A percentile compares a stretch with the other conserved stretches of the same genome.
phyloP scores from a whole-genome alignment of 257 asterid genomes.

The Oldenlandia corymbosa region DNA sequence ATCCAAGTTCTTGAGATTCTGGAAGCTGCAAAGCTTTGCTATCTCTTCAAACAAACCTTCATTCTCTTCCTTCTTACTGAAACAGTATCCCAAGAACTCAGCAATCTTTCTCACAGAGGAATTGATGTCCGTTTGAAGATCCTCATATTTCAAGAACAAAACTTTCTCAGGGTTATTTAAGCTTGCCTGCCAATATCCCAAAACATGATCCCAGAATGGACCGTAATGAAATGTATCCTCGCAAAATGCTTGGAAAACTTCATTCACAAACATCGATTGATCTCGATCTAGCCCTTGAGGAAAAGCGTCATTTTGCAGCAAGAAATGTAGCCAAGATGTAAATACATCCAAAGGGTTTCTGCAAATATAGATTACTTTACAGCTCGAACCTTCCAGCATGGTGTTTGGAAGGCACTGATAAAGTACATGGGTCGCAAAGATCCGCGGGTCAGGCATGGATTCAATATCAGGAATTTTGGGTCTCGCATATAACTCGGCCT shows the following conservation, averaged over 20 bases:
- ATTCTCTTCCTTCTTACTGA: neutral
- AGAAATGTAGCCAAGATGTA: neutral
- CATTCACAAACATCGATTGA: too few species aligned
- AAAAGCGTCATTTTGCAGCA: neutral
- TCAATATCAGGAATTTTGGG: neutral
- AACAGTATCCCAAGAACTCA: neutral
- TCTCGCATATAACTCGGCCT: neutral
- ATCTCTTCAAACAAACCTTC: neutral
- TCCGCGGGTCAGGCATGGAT: constrained; percentile 4
- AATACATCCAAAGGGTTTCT: neutral
- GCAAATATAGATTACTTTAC: neutral
- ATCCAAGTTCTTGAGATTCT: too few species aligned
- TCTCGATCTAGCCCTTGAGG: too few species aligned
- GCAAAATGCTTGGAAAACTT: neutral
- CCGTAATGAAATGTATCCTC: neutral
- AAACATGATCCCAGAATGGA: neutral
- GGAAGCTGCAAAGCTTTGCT: neutral
- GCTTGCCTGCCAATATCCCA: constrained; percentile 7
- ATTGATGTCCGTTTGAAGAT: neutral
- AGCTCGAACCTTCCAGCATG: neutral
- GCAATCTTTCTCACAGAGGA: neutral
- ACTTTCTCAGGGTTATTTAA: neutral
- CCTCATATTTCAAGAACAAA: constrained; percentile 5
- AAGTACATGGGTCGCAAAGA: constrained; percentile 19
- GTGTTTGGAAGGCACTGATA: neutral